A percentile compares a stretch with the other conserved stretches of the same genome.
phyloP scores from a whole-genome alignment of 2,329 filamentous ascomycete genomes.

The Huntiella decipiens region DNA sequence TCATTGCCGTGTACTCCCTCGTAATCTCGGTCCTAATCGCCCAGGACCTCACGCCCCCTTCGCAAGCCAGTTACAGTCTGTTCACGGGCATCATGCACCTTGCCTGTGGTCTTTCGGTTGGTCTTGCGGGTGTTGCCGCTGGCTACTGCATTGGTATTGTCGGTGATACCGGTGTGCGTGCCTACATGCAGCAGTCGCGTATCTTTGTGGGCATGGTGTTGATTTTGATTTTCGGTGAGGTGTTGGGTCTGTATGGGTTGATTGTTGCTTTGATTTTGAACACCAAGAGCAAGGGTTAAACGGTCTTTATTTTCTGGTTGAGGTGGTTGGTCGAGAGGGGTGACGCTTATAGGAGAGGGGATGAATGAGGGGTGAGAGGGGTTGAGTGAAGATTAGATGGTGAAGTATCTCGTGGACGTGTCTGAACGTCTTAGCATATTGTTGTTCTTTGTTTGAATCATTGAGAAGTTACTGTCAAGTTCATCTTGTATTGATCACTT shows the following conservation, averaged over 20 bases:
- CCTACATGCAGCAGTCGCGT: conserved; percentile 89
- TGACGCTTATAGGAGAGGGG: too few relatives aligned
- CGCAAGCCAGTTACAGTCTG: conserved; percentile 51
- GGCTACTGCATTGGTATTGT: conserved; percentile 95
- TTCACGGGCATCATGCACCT: conserved; percentile 94
- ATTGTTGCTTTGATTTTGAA: conserved; percentile 90
- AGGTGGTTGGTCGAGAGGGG: too few relatives aligned
- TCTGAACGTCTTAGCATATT: too few relatives aligned
- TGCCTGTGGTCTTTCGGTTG: conserved; percentile 74
- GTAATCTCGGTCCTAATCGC: conserved; percentile 94
- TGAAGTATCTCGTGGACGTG: too few relatives aligned
- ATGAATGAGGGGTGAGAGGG: too few relatives aligned
- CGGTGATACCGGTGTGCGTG: conserved; percentile 79
- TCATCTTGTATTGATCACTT: too few relatives aligned
- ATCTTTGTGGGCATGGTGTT: conserved; percentile 98
- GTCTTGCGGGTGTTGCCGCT: conserved; percentile 78
- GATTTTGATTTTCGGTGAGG: conserved; percentile 96
- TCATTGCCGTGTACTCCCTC: conserved; percentile 93
- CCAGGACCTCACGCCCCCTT: conserved; percentile 61
- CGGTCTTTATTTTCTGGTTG: neutral
- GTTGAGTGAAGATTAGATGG: too few relatives aligned
- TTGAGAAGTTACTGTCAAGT: too few relatives aligned
- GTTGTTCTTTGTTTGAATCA: too few relatives aligned
- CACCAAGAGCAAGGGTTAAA: conserved; percentile 54
- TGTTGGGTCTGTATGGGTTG: conserved; percentile 93